These are phyloP conservation scores for Cladophialophora exuberans DNA, from an alignment of 2,329 filamentous ascomycete genomes.

Conservation along the genomic window DNA sequence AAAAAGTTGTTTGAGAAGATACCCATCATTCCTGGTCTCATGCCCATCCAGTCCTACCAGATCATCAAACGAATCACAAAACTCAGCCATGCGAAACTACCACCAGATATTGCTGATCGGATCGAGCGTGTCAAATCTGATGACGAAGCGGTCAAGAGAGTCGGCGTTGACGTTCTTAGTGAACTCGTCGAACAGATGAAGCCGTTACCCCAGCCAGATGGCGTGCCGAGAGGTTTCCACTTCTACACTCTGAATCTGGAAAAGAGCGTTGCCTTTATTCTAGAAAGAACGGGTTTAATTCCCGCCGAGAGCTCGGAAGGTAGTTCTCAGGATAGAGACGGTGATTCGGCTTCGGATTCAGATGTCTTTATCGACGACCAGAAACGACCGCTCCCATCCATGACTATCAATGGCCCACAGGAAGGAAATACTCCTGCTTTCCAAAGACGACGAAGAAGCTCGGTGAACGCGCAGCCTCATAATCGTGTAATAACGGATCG, in stretches of 20 bases:
- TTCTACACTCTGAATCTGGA: constrained; percentile 89
- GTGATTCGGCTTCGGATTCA: constrained; percentile 46
- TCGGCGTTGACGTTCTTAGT: constrained; percentile 67
- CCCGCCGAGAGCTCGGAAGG: constrained; percentile 49
- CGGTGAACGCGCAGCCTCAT: constrained; percentile 79
- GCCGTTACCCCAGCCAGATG: constrained; percentile 58
- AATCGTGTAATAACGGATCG: constrained; percentile 84
- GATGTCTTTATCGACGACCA: constrained; percentile 49
- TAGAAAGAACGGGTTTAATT: constrained; percentile 85
- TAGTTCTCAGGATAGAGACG: constrained; percentile 28
- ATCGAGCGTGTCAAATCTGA: constrained; percentile 53
- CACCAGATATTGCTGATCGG: constrained; percentile 68
- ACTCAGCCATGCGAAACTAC: constrained; percentile 85
- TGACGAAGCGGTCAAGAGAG: constrained; percentile 52
- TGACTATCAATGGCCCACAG: neutral
- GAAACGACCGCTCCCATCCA: constrained; percentile 15
- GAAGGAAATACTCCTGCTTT: constrained; percentile 36
- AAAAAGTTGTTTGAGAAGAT: constrained; percentile 72
- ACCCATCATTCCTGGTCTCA: constrained; percentile 89
- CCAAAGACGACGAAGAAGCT: constrained; percentile 67
- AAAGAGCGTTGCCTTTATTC: constrained; percentile 90
- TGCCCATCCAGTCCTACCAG: constrained; percentile 97
- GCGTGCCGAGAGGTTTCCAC: constrained; percentile 75
- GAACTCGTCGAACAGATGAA: constrained; percentile 83
- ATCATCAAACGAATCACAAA: constrained; percentile 94